Evolutionary conservation across 2,329 filamentous ascomycete genomes (phyloP), one percentile per base, ranked within the genome.

Genomic region (Mycosphaerella arachidis): DNA sequence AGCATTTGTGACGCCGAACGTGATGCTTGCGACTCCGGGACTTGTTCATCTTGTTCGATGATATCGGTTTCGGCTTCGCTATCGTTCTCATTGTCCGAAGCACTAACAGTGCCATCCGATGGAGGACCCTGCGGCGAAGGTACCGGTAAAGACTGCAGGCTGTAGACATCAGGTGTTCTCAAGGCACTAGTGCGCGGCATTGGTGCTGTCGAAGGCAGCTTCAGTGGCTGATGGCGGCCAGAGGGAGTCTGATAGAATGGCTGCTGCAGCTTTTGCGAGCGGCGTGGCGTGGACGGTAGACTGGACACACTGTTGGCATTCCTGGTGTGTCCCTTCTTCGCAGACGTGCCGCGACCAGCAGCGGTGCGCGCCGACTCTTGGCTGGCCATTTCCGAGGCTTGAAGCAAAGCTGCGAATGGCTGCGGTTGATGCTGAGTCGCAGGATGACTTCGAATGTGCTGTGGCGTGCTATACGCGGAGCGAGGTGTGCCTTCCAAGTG

Each of bases 221-320:
- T 67, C 10, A 64, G 46, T 10, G 64, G 59, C 20, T 66, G 59
- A 18, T 64, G 62, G 12, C 67, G 67, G 53, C 61, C 62, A 18
- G 54, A 61, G 1, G 70, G 69, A 6, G 71, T 72, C 30, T 66
- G 58, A 48, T 67, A 69, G 13, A 62, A 40, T 0, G 87, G 85
- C 53, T 87, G 85, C 86, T 78, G 67, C 75, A 53, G 83, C 45
- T 66, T 70, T 53, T 65, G 81, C 48, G 79, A 74, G 13, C 84
- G 81, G 48, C 79, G 78, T 9, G 91, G 91, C 2, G 91, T 96
- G 6, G 86, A 86, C 7, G 91, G 91, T 5, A 96, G 79, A 1
- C 92, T 94, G 0, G 92, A 95, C 73, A 96, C 80, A 48, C 91
- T 94, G 72, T 95, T 91, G 31, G 87, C 85, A 60, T 88, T 90